Base-by-base conservation (phyloP, 2,329 filamentous ascomycete species). In the Akanthomyces muscarius region DNA sequence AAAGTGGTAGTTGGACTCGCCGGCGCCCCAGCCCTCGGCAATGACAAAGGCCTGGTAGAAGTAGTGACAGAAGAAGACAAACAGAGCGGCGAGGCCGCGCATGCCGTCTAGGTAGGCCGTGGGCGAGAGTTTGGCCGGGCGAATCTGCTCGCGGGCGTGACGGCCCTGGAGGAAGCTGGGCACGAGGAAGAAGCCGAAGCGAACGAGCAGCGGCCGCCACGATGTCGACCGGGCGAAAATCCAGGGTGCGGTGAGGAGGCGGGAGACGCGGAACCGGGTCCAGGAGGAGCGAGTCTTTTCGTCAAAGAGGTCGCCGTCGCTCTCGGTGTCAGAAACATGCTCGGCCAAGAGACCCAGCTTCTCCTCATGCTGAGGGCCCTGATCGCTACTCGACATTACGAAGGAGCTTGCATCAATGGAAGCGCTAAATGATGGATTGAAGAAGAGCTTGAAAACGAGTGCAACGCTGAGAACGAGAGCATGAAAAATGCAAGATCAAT, bases 41-140 rank as follows among this genome's bases (percentile, higher is more conserved):
- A 85, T 81, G 70, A 70, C 71, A 71, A 83, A 84, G 66, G 74
- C 76, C 45, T 82, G 81, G 70, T 84, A 86, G 57, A 76, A 78
- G 68, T 80, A 83, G 71, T 86, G 83, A 67, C 82, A 86, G 71
- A 84, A 81, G 71, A 81, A 82, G 65, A 86, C 83, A 64, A 82
- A 77, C 38, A 85, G 75, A 5, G 83, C 82, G 45, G 83, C 83
- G 14, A 85, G 70, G 16, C 83, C 83, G 65, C 83, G 79, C 76
- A 86, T 81, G 64, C 83, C 83, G 67, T 86, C 83, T 53, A 86
- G 81, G 67, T 86, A 85, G 8, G 83, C 78, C 10, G 83, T 86
- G 18, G 83, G 82, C 42, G 76, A 71, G n/a, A 81, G 72, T 54
- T 76, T 77, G 28, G 76, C 71, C 5, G 74, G 71, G n/a, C 75